Evolutionary conservation across 805 yeast species (phyloP), one percentile per base, ranked within the genome.

Genomic region (Starmerella tilneyi): DNA sequence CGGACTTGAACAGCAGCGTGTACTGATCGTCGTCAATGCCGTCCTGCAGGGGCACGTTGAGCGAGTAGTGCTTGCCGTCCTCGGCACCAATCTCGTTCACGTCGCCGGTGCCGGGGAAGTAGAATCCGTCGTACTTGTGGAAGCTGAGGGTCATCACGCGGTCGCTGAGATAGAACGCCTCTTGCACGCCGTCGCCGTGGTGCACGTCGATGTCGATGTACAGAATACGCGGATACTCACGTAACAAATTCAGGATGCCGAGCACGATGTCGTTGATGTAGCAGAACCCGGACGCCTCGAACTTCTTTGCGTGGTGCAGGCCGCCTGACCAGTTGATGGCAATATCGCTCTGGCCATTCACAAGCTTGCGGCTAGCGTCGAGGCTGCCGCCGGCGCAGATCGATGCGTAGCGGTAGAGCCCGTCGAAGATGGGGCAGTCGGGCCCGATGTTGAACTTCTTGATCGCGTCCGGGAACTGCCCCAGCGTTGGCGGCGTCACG

Each of bases 321-420:
- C 96, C 96, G 48, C 96, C 96, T 9, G 94, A 84, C 75, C 88
- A 85, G 63, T 86, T 86, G 57, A 86, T 81, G 28, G 96, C 96
- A 52, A 85, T 79, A 62, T 86, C 95, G 56, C 92, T 80, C 62
- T 82, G 84, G 13, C 86, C 84, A 43, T 82, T 70, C 51, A 81
- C 77, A 55, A 86, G 70, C 58, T 86, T 76, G 4, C 92, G 80
- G 9, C 94, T 82, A 16, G 94, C 96, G 59, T 86, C 95, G 69
- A 85, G 71, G 3, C 92, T 81, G 1, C 94, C 94, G 48, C 95
- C 95, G 4, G 94, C 88, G 36, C 82, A 79, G 17, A 84, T 78
- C 4, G 83, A 74, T 52, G 65, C 81, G 60, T 86, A 89, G 59
- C 89, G 94, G 61, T 81, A 89, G 63, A 89, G 74, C 6, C 98